These are phyloP conservation scores for Poteriospumella lacustris DNA, from an alignment of 108 stramenopile species.

Conservation along the genomic window DNA sequence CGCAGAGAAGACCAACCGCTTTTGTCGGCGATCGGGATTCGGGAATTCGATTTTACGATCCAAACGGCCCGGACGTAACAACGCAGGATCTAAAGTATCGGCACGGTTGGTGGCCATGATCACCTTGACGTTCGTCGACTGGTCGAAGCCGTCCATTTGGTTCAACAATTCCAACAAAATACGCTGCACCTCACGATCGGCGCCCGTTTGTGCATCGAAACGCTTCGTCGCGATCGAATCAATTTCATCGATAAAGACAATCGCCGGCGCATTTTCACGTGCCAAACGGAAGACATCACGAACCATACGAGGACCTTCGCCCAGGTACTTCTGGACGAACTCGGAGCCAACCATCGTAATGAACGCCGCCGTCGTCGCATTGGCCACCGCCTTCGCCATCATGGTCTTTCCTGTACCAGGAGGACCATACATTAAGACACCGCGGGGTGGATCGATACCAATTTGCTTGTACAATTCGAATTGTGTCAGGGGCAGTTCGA, in stretches of 20 bases:
- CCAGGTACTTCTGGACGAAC: constrained; percentile 99
- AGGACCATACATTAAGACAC: constrained; percentile 89
- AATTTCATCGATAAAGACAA: constrained; percentile 98
- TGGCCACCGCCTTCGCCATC: constrained; percentile 99
- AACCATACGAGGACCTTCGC: constrained; percentile 98
- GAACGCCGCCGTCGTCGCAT: constrained; percentile 94
- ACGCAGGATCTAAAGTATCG: constrained; percentile 96
- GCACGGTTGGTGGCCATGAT: constrained; percentile 99
- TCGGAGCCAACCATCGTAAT: constrained; percentile 97
- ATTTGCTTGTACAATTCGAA: constrained; percentile 97
- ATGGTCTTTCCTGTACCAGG: constrained; percentile 92
- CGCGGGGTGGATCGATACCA: constrained; percentile 98
- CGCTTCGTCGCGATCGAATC: constrained; percentile 99
- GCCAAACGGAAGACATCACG: constrained; percentile 98
- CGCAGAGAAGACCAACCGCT: constrained; percentile 98
- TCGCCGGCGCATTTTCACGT: constrained; percentile 89
- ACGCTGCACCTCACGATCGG: constrained; percentile 98
- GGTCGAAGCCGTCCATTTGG: constrained; percentile 99
- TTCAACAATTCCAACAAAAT: constrained; percentile 94
- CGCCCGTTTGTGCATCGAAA: constrained; percentile 95
- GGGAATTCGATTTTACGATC: constrained; percentile 99
- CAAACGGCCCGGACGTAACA: constrained; percentile 93
- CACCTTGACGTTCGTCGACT: constrained; percentile 97
- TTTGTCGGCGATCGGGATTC: constrained; percentile 93
- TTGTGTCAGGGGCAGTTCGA: constrained; percentile 93